Evolutionary conservation across 352 stramenopile genomes (phyloP), one percentile per base, ranked within the genome.

Genomic region (Phytophthora uliginosa): DNA sequence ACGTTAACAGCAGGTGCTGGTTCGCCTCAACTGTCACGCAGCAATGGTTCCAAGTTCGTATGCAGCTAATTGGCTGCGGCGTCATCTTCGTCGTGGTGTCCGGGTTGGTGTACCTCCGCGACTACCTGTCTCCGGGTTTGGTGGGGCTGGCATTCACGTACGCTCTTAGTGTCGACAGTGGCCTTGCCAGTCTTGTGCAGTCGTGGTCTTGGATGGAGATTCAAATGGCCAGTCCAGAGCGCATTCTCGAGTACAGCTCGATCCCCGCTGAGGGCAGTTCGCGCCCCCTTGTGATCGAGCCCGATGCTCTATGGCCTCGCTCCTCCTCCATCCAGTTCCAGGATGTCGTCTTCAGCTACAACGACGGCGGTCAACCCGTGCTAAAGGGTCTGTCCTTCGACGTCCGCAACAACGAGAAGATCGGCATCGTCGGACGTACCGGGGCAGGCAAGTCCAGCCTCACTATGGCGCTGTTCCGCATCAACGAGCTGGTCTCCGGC

Each of bases 111-210:
- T 75, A 79, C 31, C 74, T 89, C 0, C 71, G 71, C 18, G 51
- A 59, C 2, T 59, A 57, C 4, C 36, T 85, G 10, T 85, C 79
- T 1, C 77, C 93, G 2, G 90, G 90, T 7, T 51, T 98, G 10
- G 80, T 93, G 13, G 94, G 83, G 2, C 64, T 98, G 7, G 74
- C 96, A 2, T 93, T 98, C 57, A 90, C 90, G 22, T 98, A 96
- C 79, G 83, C 82, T 26, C 77, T 93, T 7, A 94, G 93, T 50
- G 86, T 98, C 12, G 91, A 92, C n/a, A 87, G 88, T 56, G 97
- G 45, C 76, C 88, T 67, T 88, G 90, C 62, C 63, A 95, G 52
- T 71, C 91, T 76, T 10, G 61, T 67, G 22, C 56, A 57, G 17
- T 40, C 76, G 12, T 80, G 62, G 64, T 82, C 59, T 26, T 73